Conservation (phyloP, 805 yeast species). For the Monosporozyma aerobia region DNA sequence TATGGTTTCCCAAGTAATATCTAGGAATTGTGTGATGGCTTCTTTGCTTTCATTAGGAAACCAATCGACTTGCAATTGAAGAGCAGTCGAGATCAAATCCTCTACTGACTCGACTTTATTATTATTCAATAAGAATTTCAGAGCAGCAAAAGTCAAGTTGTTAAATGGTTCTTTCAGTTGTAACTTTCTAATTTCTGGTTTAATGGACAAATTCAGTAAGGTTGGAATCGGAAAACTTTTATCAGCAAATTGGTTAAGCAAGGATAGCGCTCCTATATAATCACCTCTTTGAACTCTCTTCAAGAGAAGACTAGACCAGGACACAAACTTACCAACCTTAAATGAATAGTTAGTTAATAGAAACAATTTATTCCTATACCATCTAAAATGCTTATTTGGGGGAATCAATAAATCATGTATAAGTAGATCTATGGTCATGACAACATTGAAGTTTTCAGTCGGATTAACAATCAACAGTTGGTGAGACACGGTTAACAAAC, state of each 20-base stretch:
- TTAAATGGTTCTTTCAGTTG: conserved; percentile 25
- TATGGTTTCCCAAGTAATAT: conserved; percentile 8
- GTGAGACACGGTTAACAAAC: conserved; percentile 22
- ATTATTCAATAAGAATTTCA: conserved; percentile 17
- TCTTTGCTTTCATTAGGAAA: conserved; percentile 1
- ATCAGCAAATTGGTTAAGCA: conserved; percentile 14
- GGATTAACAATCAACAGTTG: conserved; percentile 17
- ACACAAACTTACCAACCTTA: conserved; percentile 20
- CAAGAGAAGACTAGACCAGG: conserved; percentile 28
- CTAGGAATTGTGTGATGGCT: neutral
- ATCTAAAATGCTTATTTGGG: conserved; percentile 16
- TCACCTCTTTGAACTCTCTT: conserved; percentile 23
- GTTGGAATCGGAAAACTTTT: conserved; percentile 11
- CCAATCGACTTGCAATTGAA: conserved; percentile 2
- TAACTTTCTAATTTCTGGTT: conserved; percentile 9
- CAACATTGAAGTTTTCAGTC: conserved; percentile 5
- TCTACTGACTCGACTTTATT: conserved; percentile 1
- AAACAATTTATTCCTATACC: conserved; percentile 13
- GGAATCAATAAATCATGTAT: conserved; percentile 22
- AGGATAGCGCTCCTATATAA: conserved; percentile 21
- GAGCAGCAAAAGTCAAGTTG: conserved; percentile 24
- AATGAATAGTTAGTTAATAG: conserved; percentile 21
- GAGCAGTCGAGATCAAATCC: neutral
- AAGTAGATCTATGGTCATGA: conserved; percentile 18
- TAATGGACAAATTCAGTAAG: conserved; percentile 12